Conservation (phyloP, 306 rosid genomes). For the Prunus fruticosa region DNA sequence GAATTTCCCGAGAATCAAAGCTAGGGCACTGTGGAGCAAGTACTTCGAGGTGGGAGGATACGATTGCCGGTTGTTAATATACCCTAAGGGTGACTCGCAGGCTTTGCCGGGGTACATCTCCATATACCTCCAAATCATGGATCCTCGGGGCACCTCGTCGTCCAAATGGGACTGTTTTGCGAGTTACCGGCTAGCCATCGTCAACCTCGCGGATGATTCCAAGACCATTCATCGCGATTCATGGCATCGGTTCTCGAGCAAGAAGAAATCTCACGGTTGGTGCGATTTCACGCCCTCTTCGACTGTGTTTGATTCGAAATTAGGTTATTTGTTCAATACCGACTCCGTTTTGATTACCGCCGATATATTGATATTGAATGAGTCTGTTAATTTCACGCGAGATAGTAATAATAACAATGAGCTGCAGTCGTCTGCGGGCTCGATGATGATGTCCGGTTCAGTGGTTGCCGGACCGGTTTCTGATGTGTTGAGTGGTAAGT, state of each 20-base stretch:
- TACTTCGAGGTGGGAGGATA: conserved; percentile 99
- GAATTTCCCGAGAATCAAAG: conserved; percentile 82
- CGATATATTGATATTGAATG: conserved; percentile 78
- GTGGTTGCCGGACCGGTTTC: conserved; percentile 64
- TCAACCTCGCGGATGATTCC: conserved; percentile 70
- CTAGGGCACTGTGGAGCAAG: conserved; percentile 98
- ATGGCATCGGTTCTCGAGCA: conserved; percentile 93
- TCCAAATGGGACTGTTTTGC: conserved; percentile 99
- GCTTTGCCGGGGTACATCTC: conserved; percentile 95
- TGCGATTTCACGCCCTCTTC: conserved; percentile 94
- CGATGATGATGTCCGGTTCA: conserved; percentile 39
- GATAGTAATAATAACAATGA: conserved; percentile 86
- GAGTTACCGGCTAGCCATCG: conserved; percentile 87
- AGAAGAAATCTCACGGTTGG: conserved; percentile 99
- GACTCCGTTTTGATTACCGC: conserved; percentile 93
- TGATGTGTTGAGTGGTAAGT: conserved; percentile 88
- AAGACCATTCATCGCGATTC: conserved; percentile 94
- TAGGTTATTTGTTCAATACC: conserved; percentile 60
- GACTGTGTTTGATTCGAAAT: conserved; percentile 81
- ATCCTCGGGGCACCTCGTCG: conserved; percentile 95
- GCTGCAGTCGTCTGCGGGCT: conserved; percentile 49
- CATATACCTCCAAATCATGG: conserved; percentile 97
- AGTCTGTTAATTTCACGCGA: conserved; percentile 82
- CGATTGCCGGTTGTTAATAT: conserved; percentile 87
- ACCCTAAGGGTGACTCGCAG: conserved; percentile 96